A percentile compares a stretch with the other conserved stretches of the same genome.
These are phyloP conservation scores for Fraxinus latifolia DNA, from an alignment of 305 asterid species.

Conservation along the genomic window DNA sequence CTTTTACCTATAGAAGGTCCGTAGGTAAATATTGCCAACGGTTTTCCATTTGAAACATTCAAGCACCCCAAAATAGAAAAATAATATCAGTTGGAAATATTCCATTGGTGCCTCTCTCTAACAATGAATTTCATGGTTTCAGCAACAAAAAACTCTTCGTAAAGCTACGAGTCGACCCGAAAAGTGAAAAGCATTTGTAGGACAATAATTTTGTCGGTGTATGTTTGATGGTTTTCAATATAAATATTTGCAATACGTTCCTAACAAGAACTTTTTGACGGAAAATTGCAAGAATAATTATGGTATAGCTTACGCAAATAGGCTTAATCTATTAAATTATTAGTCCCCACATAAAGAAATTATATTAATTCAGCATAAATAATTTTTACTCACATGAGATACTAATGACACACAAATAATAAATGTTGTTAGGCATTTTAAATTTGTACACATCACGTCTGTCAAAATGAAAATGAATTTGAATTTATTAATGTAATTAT, in stretches of 20 bases:
- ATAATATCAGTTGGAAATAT: not conserved
- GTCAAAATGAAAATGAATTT: not conserved
- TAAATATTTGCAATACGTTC: not conserved
- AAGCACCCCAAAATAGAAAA: not conserved
- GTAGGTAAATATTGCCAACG: not conserved
- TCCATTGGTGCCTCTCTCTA: not conserved
- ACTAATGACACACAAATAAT: not conserved
- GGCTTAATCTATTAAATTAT: not conserved
- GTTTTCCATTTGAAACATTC: not conserved
- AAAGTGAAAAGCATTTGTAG: not conserved
- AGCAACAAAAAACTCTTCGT: not conserved
- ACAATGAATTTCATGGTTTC: not conserved
- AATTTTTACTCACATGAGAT: not conserved
- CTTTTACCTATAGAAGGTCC: not conserved
- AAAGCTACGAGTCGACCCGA: not conserved
- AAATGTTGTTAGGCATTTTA: not conserved
- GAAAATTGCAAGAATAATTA: not conserved
- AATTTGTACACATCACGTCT: not conserved
- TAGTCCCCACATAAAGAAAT: not conserved
- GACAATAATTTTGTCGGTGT: not conserved
- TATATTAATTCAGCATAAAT: not conserved
- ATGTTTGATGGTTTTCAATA: not conserved
- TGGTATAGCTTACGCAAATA: not conserved
- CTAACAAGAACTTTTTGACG: not conserved
- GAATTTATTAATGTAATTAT: not conserved